Evolutionary conservation across 305 asterid species (phyloP).

Genomic region (Galium porrigens): DNA sequence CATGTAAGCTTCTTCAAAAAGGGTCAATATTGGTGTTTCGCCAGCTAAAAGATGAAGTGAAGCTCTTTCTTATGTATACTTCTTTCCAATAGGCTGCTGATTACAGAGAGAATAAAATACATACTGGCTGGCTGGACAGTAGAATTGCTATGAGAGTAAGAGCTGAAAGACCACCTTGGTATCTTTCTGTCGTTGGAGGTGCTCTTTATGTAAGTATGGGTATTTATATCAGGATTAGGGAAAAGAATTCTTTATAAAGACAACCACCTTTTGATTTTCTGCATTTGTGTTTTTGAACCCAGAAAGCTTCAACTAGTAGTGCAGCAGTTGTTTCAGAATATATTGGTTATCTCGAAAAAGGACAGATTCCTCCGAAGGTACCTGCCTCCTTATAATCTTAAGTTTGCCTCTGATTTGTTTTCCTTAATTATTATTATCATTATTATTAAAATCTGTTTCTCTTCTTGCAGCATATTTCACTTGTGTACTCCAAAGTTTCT

Average conservation of each 20-base stretch:
- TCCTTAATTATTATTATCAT: neutral
- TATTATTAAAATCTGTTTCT: conserved; percentile 15
- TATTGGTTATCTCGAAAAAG: conserved; percentile 95
- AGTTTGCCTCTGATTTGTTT: conserved; percentile 3
- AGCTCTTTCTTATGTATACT: neutral
- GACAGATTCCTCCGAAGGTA: conserved; percentile 99
- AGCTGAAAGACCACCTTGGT: conserved; percentile 99
- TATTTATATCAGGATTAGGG: conserved; percentile 9
- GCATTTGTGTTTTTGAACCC: conserved; percentile 25
- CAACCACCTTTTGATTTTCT: neutral
- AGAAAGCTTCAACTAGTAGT: conserved; percentile 98
- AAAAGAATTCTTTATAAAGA: conserved; percentile 1
- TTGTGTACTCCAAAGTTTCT: conserved; percentile 85
- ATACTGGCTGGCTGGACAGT: conserved; percentile 97
- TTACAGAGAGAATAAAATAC: conserved; percentile 88
- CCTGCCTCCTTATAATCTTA: neutral
- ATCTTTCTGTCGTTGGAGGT: conserved; percentile 94
- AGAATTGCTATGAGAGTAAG: conserved; percentile 99
- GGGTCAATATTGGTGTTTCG: conserved; percentile 6
- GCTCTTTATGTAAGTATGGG: conserved; percentile 73
- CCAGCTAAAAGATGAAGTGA: neutral
- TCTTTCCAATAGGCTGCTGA: conserved; percentile 58
- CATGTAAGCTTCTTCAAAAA: conserved; percentile 43
- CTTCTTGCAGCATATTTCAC: conserved; percentile 80
- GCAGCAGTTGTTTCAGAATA: conserved; percentile 91